Base-by-base conservation (phyloP, 2,329 filamentous ascomycete species). In the Fusarium albosuccineum region DNA sequence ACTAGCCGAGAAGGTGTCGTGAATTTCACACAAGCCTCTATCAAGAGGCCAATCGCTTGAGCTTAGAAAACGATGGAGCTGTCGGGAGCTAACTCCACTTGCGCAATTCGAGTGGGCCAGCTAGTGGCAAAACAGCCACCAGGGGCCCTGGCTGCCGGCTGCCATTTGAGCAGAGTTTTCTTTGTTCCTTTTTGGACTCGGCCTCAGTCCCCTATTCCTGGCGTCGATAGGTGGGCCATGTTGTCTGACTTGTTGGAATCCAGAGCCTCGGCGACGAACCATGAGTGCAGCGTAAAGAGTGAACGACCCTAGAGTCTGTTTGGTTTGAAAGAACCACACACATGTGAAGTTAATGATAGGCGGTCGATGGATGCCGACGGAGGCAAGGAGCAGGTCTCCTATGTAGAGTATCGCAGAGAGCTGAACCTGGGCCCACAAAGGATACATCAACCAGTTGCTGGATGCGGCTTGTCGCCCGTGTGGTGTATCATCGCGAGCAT, bases 401-500 rank as follows among this genome's bases (percentile, higher is more conserved):
- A 14, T 14, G 26, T 40, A 26, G 26, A 33, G 36, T 33, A 27
- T 22, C 22, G 33, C 13, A 40, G 53, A 58, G 53, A 66, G 61
- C 65, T 68, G 65, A 55, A 37, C 33, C 14, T 27, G 26, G 61
- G 13, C 52, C 65, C 65, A 68, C 52, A 41, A 29, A 53, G 40
- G 30, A 27, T 30, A 34, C 14, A 33, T 59, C 37, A 27, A 53
- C 53, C 45, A 11, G 29, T 42, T 39, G 34, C 40, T 41, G 27
- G n/a, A 54, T 60, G 48, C 17, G 33, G 36, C 33, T 39, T 58
- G 27, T 44, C 29, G 30, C 22, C 48, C 37, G 42, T 37, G 39
- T 40, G 22, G 36, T 39, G 33, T 59, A 44, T 27, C 36, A 42
- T 50, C 22, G 22, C 22, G 22, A 22, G 4, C 22, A 22, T 22